Base-by-base conservation (phyloP, 495 filamentous ascomycete species). In the Echria macrotheca region DNA sequence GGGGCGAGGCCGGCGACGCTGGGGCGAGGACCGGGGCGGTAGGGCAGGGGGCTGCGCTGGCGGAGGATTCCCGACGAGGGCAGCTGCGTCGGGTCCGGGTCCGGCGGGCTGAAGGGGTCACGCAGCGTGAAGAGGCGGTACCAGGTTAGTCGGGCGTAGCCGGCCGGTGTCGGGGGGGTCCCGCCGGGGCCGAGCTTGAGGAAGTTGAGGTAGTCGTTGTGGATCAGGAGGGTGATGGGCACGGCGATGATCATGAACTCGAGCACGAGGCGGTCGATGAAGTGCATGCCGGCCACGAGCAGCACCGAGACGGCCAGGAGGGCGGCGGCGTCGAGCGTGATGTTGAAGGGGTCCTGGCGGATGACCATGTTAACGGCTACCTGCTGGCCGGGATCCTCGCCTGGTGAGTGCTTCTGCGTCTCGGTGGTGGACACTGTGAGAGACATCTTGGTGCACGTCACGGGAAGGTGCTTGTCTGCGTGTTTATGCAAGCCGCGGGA, bases 171-270 rank as follows among this genome's bases (percentile, higher is more conserved):
- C 2, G 79, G 78, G 0, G 88, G 87, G 0, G 85, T 90, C 37
- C 88, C 88, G 17, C 88, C 88, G 9, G 87, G 87, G 0, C 88
- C 88, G 14, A 94, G 81, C 25, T 78, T 76, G 49, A 90, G 63
- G 67, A 89, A 94, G 56, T 80, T 80, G 32, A 74, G 67, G 69
- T 89, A 94, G 73, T 91, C 88, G 61, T 80, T 82, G 57, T 80
- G 78, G 50, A 87, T 71, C 46, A 79, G 71, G 38, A 81, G 77
- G 35, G 73, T 55, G 49, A 77, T 53, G 44, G 78, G 77, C 21
- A 78, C 52, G 11, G 73, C 45, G 29, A 73, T 61, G 37, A 83
- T 68, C 40, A 78, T 54, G 19, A 74, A 47, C 42, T 70, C 71
- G n/a, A 74, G 66, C 10, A 70, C 52, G 18, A 64, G 54, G 7